Conservation (phyloP, 2,329 filamentous ascomycete species). For the Botrytis porri region DNA sequence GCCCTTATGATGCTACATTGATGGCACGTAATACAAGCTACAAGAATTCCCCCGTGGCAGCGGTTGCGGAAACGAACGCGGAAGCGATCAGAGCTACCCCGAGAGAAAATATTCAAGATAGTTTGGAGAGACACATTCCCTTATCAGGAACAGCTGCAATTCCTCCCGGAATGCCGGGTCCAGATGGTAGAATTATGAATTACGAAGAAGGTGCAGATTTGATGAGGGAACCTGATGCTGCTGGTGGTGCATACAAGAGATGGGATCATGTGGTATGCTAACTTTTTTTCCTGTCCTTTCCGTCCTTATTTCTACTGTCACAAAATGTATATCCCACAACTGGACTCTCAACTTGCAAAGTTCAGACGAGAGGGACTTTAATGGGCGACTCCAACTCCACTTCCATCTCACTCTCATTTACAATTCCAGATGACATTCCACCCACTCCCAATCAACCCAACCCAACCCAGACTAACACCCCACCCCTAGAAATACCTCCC, state of each 20-base stretch:
- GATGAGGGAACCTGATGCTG: constrained; percentile 67
- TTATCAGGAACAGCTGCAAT: constrained; percentile 75
- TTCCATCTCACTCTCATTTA: not conserved
- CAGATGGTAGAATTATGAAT: constrained; percentile 65
- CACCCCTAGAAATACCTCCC: constrained; percentile 63
- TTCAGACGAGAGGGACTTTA: not conserved
- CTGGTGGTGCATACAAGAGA: constrained; percentile 73
- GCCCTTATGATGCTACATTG: constrained; percentile 83
- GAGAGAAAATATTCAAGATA: constrained; percentile 70
- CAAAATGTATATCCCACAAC: no score
- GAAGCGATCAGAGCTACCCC: constrained; percentile 82
- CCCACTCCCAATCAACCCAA: not conserved
- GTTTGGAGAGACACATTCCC: constrained; percentile 69
- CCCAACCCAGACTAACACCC: constrained; percentile 13
- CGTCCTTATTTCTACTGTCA: not conserved
- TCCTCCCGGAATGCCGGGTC: constrained; percentile 69
- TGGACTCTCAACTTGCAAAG: not conserved
- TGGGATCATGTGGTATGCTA: constrained; percentile 70
- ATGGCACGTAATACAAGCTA: constrained; percentile 67
- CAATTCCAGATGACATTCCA: not conserved
- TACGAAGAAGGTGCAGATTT: constrained; percentile 87
- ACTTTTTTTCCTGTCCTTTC: not conserved
- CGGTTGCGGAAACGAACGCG: constrained; percentile 67
- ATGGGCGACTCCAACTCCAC: no score
- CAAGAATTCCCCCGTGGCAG: constrained; percentile 68